Evolutionary conservation across 768 basidiomycete species (phyloP).

Genomic region (Calocybe gangraenosa): DNA sequence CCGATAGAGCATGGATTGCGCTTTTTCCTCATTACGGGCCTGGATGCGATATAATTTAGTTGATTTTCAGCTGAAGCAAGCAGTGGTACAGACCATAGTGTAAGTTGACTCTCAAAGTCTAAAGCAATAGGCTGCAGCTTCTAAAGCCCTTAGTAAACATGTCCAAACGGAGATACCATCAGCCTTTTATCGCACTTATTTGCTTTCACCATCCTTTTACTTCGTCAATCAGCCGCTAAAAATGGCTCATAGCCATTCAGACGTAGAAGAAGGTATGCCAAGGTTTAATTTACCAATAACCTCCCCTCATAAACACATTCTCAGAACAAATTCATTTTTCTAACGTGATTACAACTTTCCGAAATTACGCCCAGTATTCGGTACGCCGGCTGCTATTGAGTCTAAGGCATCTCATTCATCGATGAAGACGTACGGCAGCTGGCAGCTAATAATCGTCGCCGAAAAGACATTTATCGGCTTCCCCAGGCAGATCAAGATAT

Average conservation of each 20-base stretch:
- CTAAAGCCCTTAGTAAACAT: slow-evolving; percentile 17
- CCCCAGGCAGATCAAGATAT: slow-evolving; percentile 66
- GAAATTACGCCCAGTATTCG: slow-evolving; percentile 71
- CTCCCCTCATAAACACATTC: slow-evolving; percentile 8
- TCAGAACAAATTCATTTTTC: slow-evolving; percentile 68
- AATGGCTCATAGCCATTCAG: slow-evolving; percentile 24
- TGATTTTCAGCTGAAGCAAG: not conserved
- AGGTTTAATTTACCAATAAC: not conserved
- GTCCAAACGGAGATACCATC: slow-evolving; percentile 13
- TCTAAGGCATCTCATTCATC: slow-evolving; percentile 1
- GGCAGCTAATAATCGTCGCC: slow-evolving; percentile 53
- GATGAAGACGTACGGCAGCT: slow-evolving; percentile 27
- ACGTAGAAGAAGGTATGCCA: slow-evolving; percentile 31
- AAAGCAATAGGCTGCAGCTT: slow-evolving; percentile 3
- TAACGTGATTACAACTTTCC: slow-evolving; percentile 72
- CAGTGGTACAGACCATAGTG: slow-evolving; percentile 13
- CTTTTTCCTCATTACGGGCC: slow-evolving; percentile 98
- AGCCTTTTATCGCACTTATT: slow-evolving; percentile 2
- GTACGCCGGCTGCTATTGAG: slow-evolving; percentile 32
- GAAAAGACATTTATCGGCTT: slow-evolving; percentile 76
- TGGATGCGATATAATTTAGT: slow-evolving; percentile 21
- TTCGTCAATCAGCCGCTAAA: too few species aligned
- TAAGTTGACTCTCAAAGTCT: slow-evolving; percentile 3
- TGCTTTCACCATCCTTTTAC: too few species aligned
- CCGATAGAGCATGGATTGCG: slow-evolving; percentile 41